A percentile compares a stretch with the other conserved stretches of the same genome.
Conservation (phyloP, 225 moss, liverwort and hornwort genomes). For the Sphagnum tenellum region DNA sequence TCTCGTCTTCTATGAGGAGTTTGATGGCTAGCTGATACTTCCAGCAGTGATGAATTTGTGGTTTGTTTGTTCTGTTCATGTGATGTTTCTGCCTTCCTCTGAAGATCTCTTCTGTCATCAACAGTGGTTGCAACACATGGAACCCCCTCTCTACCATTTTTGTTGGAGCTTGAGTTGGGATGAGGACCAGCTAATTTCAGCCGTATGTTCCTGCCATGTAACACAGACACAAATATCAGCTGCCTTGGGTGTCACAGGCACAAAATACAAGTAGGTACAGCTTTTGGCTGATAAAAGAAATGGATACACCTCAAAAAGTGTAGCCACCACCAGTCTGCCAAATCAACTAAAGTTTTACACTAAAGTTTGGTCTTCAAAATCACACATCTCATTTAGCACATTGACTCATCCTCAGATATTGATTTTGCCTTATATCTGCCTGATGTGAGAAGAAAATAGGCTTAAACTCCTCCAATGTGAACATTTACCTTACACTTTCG, state of each 20-base stretch:
- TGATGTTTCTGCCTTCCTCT: conserved; percentile 1
- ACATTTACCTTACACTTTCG: too few relatives aligned
- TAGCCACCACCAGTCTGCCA: not conserved
- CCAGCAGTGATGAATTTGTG: too few relatives aligned
- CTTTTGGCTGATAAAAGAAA: not conserved
- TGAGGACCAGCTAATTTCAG: conserved; percentile 20
- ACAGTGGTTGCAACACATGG: conserved; percentile 2
- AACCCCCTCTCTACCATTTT: not conserved
- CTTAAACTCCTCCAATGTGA: too few relatives aligned
- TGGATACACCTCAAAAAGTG: not conserved
- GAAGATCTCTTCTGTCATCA: conserved; percentile 4
- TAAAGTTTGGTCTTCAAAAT: too few relatives aligned
- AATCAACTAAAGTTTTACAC: not conserved
- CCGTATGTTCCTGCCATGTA: conserved; percentile 20
- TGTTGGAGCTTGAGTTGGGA: conserved; percentile 1
- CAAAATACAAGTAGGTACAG: not conserved
- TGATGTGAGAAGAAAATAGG: too few relatives aligned
- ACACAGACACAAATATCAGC: conserved; percentile 3
- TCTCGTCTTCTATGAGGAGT: not conserved
- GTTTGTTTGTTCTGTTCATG: not conserved
- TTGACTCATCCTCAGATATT: too few relatives aligned
- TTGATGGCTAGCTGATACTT: not conserved
- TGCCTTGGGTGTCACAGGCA: not conserved
- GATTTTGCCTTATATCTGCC: too few relatives aligned
- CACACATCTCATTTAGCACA: too few relatives aligned